These are phyloP conservation scores for Talaromyces islandicus DNA, from an alignment of 2,329 filamentous ascomycete species.

Conservation along the genomic window DNA sequence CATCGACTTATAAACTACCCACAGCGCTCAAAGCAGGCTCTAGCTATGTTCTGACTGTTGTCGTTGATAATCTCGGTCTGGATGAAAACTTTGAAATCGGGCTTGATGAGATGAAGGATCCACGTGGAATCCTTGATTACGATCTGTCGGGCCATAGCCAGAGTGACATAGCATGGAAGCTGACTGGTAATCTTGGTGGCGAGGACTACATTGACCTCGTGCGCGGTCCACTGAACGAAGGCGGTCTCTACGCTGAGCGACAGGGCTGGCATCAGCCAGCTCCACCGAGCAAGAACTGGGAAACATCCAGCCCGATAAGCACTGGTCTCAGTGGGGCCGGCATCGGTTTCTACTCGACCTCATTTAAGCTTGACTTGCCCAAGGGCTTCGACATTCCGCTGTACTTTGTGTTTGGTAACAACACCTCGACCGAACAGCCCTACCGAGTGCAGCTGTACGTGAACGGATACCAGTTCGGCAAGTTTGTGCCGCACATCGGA, in stretches of 20 bases:
- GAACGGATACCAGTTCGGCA: slow-evolving; percentile 70
- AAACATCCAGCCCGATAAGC: slow-evolving; percentile 25
- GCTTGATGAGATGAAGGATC: slow-evolving; percentile 53
- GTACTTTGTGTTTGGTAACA: slow-evolving; percentile 44
- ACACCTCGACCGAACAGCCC: slow-evolving; percentile 43
- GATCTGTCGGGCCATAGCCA: slow-evolving; percentile 33
- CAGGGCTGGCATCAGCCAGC: slow-evolving; percentile 51
- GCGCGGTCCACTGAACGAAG: slow-evolving; percentile 54
- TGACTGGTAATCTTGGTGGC: slow-evolving; percentile 55
- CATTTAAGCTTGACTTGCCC: slow-evolving; percentile 47
- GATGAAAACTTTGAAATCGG: slow-evolving; percentile 61
- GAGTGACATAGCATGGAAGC: slow-evolving; percentile 44
- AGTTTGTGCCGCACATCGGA: slow-evolving; percentile 65
- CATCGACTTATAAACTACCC: slow-evolving; percentile 53
- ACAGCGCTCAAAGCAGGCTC: slow-evolving; percentile 43
- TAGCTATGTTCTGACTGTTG: slow-evolving; percentile 58
- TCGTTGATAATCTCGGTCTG: slow-evolving; percentile 68
- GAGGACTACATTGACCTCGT: slow-evolving; percentile 48
- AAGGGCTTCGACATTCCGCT: slow-evolving; percentile 52
- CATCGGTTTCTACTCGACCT: slow-evolving; percentile 48
- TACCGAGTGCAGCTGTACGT: slow-evolving; percentile 64
- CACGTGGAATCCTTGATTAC: slow-evolving; percentile 49
- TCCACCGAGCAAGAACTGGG: slow-evolving; percentile 29
- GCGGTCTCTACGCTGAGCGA: slow-evolving; percentile 50
- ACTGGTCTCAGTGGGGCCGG: slow-evolving; percentile 41